Evolutionary conservation across 139 green algal species (phyloP), one percentile per base, ranked within the genome.

Genomic region (Diplosphaera chodatii): DNA sequence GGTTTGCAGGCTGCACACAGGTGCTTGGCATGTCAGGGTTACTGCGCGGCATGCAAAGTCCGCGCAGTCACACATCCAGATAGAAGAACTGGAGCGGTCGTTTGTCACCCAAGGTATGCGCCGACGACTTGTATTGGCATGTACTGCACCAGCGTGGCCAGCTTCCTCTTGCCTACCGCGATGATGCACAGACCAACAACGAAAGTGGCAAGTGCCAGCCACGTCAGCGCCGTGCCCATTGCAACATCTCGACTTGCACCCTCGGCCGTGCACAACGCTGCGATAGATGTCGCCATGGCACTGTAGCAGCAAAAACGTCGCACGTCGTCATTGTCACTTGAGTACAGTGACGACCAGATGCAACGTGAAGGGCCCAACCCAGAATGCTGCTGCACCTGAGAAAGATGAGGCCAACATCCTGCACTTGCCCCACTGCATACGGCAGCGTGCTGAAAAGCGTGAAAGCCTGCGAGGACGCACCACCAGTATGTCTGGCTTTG

Each of bases 61-160:
- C n/a, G n/a, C n/a, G n/a, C n/a, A n/a, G n/a, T n/a, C n/a, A n/a
- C n/a, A n/a, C n/a, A n/a, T n/a, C n/a, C n/a, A n/a, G n/a, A n/a
- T n/a, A n/a, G n/a, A n/a, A n/a, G n/a, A n/a, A n/a, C n/a, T n/a
- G n/a, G n/a, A n/a, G n/a, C n/a, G n/a, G n/a, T n/a, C n/a, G n/a
- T n/a, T n/a, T n/a, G n/a, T n/a, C n/a, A n/a, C 15, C 72, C 81
- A 1, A 93, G 80, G 74, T 93, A 93, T 15, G 83, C 86, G 21
- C 86, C 88, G 18, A 93, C 82, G 31, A 92, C 85, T 1, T 86
- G 89, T n/a, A n/a, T n/a, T n/a, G 89, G 89, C 23, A 93, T 77
- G 71, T 90, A 92, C 73, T 90, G 85, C 59, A 93, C 40, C 30
- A 66, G 31, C 13, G 40, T 48, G 4, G 21, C 22, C 55, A 16